Conservation (phyloP, 345 rosid species). For the Ceriops zippeliana region DNA sequence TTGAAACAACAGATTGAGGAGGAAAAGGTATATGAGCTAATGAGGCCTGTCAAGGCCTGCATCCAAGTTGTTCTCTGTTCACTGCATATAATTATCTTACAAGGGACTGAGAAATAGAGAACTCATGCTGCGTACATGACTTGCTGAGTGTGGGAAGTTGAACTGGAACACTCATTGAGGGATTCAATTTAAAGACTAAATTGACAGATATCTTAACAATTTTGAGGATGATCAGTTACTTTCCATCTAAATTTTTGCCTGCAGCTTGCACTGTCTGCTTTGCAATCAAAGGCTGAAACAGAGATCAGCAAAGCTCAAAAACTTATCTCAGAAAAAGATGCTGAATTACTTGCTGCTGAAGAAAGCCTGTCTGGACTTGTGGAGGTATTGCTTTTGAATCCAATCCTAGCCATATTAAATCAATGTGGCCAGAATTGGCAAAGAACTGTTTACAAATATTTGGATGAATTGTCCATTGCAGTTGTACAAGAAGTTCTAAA, state of each 20-base stretch:
- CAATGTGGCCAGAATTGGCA: neutral
- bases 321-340: slow-evolving; percentile 64
- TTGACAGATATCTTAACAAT: neutral
- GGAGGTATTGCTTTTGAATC: slow-evolving; percentile 45
- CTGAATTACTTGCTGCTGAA: slow-evolving; percentile 71
- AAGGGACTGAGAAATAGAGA: neutral
- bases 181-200: too few species aligned
- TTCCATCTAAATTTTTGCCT: slow-evolving; percentile 1
- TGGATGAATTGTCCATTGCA: too few species aligned
- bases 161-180: too few species aligned
- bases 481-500: neutral
- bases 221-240: neutral
- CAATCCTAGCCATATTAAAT: neutral
- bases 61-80: neutral
- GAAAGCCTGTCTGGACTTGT: slow-evolving; percentile 74
- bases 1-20: slow-evolving; percentile 80
- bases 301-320: slow-evolving; percentile 71
- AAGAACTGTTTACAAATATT: too few species aligned
- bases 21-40: slow-evolving; percentile 59
- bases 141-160: neutral
- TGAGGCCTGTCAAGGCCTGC: slow-evolving; percentile 2
- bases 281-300: slow-evolving; percentile 70
- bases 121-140: neutral
- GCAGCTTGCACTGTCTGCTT: slow-evolving; percentile 55
- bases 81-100: neutral